Conservation (phyloP, 768 basidiomycete genomes). For the Trametes elegans region DNA sequence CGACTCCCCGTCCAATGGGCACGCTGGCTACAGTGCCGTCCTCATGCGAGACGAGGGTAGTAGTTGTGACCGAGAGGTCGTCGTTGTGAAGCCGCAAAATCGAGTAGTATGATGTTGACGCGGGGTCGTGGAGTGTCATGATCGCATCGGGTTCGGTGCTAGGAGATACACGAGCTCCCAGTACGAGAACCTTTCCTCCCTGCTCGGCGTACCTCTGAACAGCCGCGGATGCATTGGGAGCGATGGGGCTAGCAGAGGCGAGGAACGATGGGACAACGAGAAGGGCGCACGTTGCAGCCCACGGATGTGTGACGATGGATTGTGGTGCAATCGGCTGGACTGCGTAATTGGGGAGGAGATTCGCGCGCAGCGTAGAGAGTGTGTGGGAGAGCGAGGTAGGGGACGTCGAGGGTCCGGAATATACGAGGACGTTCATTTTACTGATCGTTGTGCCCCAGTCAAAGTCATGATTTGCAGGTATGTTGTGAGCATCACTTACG, state of each 20-base stretch:
- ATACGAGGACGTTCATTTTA: slow-evolving; percentile 46
- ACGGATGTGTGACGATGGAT: slow-evolving; percentile 66
- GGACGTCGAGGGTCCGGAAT: slow-evolving; percentile 43
- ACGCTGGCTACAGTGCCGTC: background rate
- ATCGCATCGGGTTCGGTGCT: too few relatives aligned
- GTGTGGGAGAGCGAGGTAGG: slow-evolving; percentile 33
- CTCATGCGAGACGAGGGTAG: background rate
- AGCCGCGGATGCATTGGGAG: slow-evolving; percentile 45
- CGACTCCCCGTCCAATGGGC: slow-evolving; percentile 20
- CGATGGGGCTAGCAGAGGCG: slow-evolving; percentile 40
- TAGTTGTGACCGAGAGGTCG: too few relatives aligned
- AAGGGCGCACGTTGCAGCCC: slow-evolving; percentile 72
- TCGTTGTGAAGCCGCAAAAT: too few relatives aligned
- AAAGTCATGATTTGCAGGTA: too few relatives aligned
- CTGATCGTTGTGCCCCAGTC: too few relatives aligned
- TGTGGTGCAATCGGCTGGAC: slow-evolving; percentile 65
- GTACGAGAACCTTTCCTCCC: slow-evolving; percentile 71
- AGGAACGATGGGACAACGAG: slow-evolving; percentile 71
- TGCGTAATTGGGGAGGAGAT: slow-evolving; percentile 72
- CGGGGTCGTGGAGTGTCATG: too few relatives aligned
- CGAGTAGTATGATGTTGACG: too few relatives aligned
- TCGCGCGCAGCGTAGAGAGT: slow-evolving; percentile 41
- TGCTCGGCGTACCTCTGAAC: slow-evolving; percentile 48
- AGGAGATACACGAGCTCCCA: slow-evolving; percentile 47
- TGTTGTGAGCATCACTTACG: too few relatives aligned